Evolutionary conservation across 2,329 filamentous ascomycete genomes (phyloP).

Genomic region (Aspergillus vadensis): DNA sequence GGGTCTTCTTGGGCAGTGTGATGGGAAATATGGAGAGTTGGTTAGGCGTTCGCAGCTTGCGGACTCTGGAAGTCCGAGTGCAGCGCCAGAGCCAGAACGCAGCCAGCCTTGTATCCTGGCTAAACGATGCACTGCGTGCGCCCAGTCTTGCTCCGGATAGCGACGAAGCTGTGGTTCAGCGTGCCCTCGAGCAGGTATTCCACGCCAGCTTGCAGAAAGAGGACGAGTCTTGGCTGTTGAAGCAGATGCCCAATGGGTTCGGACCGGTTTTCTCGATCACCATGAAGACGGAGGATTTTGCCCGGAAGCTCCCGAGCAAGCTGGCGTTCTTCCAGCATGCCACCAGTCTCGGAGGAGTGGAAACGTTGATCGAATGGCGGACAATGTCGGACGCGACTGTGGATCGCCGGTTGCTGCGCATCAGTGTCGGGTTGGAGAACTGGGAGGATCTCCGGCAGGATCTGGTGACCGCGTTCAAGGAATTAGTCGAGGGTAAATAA

Average conservation of each 20-base stretch:
- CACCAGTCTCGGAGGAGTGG: slow-evolving; percentile 89
- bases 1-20: slow-evolving; percentile 76
- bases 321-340: slow-evolving; percentile 88
- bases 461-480: slow-evolving; percentile 66
- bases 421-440: slow-evolving; percentile 85
- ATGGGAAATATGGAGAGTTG: slow-evolving; percentile 91
- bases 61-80: slow-evolving; percentile 84
- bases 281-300: slow-evolving; percentile 62
- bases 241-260: slow-evolving; percentile 90
- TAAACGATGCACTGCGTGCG: slow-evolving; percentile 56
- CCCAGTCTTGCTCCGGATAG: slow-evolving; percentile 41
- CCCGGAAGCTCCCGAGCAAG: slow-evolving; percentile 73
- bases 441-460: slow-evolving; percentile 83
- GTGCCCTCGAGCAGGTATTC: slow-evolving; percentile 62
- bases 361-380: slow-evolving; percentile 96
- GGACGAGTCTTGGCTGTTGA: slow-evolving; percentile 69
- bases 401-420: slow-evolving; percentile 70
- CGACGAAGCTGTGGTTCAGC: slow-evolving; percentile 51
- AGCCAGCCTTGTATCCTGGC: slow-evolving; percentile 69
- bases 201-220: slow-evolving; percentile 80
- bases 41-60: slow-evolving; percentile 82
- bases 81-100: slow-evolving; percentile 73
- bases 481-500: slow-evolving; percentile 43
- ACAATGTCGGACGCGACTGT: slow-evolving; percentile 78
- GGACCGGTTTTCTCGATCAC: slow-evolving; percentile 83